Percentiles rank a stretch among this genome's conserved stretches.
These are phyloP conservation scores for Astrocystis sublimbata DNA, from an alignment of 495 filamentous ascomycete genomes.

Conservation along the genomic window DNA sequence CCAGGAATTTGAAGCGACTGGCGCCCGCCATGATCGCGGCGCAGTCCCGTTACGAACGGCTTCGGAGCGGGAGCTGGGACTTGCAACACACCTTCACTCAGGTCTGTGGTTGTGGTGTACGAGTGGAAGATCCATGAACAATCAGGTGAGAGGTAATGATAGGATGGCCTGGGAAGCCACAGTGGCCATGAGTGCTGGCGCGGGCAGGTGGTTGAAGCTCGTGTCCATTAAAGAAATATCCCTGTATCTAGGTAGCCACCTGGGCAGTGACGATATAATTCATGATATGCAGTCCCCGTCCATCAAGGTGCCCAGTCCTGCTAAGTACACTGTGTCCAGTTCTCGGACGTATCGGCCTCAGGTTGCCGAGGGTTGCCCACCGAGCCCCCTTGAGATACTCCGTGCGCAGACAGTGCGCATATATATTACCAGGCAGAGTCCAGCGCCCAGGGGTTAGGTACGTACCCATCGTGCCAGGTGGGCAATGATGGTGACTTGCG, in stretches of 20 bases:
- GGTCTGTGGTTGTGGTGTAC: not conserved
- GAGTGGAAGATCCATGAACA: not conserved
- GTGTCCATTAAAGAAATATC: not conserved
- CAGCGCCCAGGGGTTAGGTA: not conserved
- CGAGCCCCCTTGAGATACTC: slow-evolving; percentile 1
- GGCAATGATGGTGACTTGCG: too few relatives aligned
- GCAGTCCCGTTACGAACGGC: not conserved
- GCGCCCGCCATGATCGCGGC: slow-evolving; percentile 67
- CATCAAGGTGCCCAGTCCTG: slow-evolving; percentile 11
- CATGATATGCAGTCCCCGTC: not conserved
- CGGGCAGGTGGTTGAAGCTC: not conserved
- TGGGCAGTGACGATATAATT: not conserved
- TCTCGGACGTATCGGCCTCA: not conserved
- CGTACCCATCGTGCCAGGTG: too few relatives aligned
- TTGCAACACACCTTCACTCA: slow-evolving; percentile 1
- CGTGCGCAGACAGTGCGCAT: not conserved
- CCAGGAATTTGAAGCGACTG: slow-evolving; percentile 83
- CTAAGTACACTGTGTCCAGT: slow-evolving; percentile 11
- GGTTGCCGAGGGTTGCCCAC: not conserved
- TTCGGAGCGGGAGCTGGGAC: not conserved
- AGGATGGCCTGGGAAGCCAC: not conserved
- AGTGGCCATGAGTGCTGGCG: slow-evolving; percentile 7
- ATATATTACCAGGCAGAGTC: too few relatives aligned
- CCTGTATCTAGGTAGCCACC: too few relatives aligned
- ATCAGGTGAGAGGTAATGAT: not conserved